phyloP scores from a whole-genome alignment of 805 yeast genomes.

The Ogataea angusta region DNA sequence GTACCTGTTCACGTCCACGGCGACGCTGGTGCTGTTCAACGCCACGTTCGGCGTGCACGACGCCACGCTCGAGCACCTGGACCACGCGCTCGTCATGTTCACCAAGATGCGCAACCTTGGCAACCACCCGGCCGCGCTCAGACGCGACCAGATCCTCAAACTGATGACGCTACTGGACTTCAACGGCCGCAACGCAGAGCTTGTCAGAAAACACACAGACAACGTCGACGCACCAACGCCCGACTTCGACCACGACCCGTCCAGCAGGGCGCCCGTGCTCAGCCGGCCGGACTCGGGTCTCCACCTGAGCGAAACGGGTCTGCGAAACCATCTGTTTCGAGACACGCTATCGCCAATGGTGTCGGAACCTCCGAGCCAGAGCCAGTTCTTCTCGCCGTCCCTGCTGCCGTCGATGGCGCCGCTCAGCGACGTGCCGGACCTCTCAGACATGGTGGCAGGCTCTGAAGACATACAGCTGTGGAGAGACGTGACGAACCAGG shows the following conservation, averaged over 20 bases:
- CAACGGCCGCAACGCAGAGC: conserved; percentile 57
- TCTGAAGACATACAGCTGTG: conserved; percentile 54
- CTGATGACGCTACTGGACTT: conserved; percentile 65
- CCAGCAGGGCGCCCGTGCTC: neutral
- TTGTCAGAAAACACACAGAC: conserved; percentile 58
- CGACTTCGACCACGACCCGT: conserved; percentile 16
- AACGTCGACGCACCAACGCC: conserved; percentile 31
- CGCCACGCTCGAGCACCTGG: conserved; percentile 66
- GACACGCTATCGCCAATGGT: conserved; percentile 1
- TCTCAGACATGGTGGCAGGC: conserved; percentile 34
- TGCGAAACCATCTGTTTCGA: neutral
- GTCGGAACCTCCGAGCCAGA: neutral
- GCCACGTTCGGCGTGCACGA: conserved; percentile 82
- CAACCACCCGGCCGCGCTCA: conserved; percentile 73
- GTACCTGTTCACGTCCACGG: conserved; percentile 72
- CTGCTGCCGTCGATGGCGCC: conserved; percentile 32
- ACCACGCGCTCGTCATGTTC: conserved; percentile 66
- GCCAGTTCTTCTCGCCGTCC: conserved; percentile 28
- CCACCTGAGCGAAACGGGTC: neutral
- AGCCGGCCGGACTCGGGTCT: no score
- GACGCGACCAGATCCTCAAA: conserved; percentile 68
- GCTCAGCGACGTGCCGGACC: conserved; percentile 34
- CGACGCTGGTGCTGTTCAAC: conserved; percentile 68
- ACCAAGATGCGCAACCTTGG: conserved; percentile 76
- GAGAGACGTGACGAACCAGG: conserved; percentile 76